Conservation (phyloP, 345 rosid genomes). For the Linum tenue region DNA sequence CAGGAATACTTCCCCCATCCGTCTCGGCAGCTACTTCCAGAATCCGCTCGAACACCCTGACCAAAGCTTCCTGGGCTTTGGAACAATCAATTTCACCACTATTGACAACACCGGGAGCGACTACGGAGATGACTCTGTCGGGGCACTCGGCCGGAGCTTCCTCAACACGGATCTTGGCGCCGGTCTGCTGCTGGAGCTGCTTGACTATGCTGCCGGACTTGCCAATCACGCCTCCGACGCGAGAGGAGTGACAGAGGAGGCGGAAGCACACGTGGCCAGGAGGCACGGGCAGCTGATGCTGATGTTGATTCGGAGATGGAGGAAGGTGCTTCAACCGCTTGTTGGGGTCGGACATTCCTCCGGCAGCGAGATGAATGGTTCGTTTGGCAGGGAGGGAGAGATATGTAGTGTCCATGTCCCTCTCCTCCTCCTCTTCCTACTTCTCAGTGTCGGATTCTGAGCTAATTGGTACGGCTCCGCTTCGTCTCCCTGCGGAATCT, state of each 20-base stretch:
- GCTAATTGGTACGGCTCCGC: background rate
- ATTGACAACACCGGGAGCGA: slow-evolving; percentile 29
- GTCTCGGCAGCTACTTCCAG: slow-evolving; percentile 56
- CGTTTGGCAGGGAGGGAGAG: slow-evolving; percentile 32
- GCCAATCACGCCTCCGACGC: slow-evolving; percentile 79
- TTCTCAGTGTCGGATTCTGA: slow-evolving; percentile 1
- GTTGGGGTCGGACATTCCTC: slow-evolving; percentile 25
- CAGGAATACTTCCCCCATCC: slow-evolving; percentile 15
- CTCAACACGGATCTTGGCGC: slow-evolving; percentile 72
- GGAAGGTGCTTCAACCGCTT: slow-evolving; percentile 47
- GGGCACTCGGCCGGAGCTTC: slow-evolving; percentile 51
- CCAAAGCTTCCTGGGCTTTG: slow-evolving; percentile 68
- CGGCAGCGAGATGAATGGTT: slow-evolving; percentile 3
- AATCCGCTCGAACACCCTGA: slow-evolving; percentile 69
- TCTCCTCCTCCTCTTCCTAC: background rate
- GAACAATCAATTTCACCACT: slow-evolving; percentile 41
- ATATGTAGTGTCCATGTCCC: slow-evolving; percentile 24
- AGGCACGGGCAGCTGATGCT: slow-evolving; percentile 22
- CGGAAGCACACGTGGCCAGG: slow-evolving; percentile 59
- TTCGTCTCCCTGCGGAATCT: background rate
- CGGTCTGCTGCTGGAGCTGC: slow-evolving; percentile 64
- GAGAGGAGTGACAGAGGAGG: slow-evolving; percentile 56
- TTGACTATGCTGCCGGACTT: slow-evolving; percentile 74
- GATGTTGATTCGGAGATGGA: slow-evolving; percentile 17
- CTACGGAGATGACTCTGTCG: slow-evolving; percentile 61